These are phyloP conservation scores for Gracilaria domingensis DNA, from an alignment of 23 red algal genomes.

Conservation along the genomic window DNA sequence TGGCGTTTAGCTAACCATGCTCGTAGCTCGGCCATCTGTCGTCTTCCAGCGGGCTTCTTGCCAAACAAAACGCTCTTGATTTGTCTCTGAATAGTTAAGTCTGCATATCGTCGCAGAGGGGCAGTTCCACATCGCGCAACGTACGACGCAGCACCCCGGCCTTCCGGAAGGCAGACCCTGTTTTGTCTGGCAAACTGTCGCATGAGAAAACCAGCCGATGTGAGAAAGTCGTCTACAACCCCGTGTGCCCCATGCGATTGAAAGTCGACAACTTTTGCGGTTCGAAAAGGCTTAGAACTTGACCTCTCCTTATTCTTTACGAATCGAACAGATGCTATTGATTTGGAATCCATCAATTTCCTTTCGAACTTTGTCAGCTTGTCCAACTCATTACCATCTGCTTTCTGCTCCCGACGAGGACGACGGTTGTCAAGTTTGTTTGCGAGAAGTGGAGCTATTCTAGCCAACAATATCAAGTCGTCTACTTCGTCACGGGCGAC, in stretches of 20 bases:
- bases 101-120: slow-evolving; percentile 69
- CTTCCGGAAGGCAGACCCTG: slow-evolving; percentile 57
- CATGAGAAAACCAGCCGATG: slow-evolving; percentile 36
- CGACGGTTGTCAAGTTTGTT: slow-evolving; percentile 48
- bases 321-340: slow-evolving; percentile 59
- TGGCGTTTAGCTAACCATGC: slow-evolving; percentile 69
- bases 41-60: slow-evolving; percentile 38
- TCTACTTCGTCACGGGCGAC: slow-evolving; percentile 22
- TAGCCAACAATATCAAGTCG: slow-evolving; percentile 19
- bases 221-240: slow-evolving; percentile 51
- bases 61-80: slow-evolving; percentile 70
- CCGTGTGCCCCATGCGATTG: slow-evolving; percentile 48
- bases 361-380: neutral
- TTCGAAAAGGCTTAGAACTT: slow-evolving; percentile 4
- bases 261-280: slow-evolving; percentile 58
- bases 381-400: neutral
- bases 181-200: slow-evolving; percentile 63
- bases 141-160: slow-evolving; percentile 31
- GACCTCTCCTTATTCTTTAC: slow-evolving; percentile 9
- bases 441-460: slow-evolving; percentile 35
- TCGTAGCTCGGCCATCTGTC: slow-evolving; percentile 58
- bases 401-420: slow-evolving; percentile 2
- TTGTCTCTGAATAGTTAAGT: slow-evolving; percentile 70
- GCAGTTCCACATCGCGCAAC: slow-evolving; percentile 83
- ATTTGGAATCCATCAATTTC: slow-evolving; percentile 16